Percentiles rank a stretch among this genome's conserved stretches.
phyloP scores from a whole-genome alignment of 805 yeast genomes.

The Candida montana region DNA sequence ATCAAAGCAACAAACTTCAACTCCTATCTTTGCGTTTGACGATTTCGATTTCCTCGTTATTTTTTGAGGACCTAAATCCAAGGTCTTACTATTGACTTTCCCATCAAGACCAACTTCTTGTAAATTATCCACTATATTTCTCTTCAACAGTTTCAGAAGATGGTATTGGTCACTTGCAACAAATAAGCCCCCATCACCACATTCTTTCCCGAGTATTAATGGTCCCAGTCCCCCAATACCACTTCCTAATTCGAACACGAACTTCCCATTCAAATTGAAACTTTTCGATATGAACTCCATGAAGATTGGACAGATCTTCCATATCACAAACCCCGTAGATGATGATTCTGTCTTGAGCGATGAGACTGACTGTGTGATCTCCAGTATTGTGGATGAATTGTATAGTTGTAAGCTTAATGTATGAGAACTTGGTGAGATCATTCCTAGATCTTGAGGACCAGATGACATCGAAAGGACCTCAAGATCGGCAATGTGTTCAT shows the following conservation, averaged over 20 bases:
- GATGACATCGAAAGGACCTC: not conserved
- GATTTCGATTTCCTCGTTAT: conserved; percentile 1
- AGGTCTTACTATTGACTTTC: not conserved
- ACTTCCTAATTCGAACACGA: conserved; percentile 55
- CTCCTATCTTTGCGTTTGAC: not conserved
- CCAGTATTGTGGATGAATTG: conserved; percentile 4
- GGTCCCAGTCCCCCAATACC: conserved; percentile 55
- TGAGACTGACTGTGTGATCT: conserved; percentile 27
- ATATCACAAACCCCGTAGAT: conserved; percentile 61
- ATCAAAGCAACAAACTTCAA: conserved; percentile 50
- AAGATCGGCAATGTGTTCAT: not conserved
- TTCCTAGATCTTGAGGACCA: conserved; percentile 1
- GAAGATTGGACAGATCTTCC: conserved; percentile 47
- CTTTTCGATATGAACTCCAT: conserved; percentile 45
- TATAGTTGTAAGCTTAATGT: conserved; percentile 3
- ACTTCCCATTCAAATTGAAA: conserved; percentile 15
- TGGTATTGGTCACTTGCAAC: conserved; percentile 58
- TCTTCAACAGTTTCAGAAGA: conserved; percentile 42
- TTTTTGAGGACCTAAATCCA: not conserved
- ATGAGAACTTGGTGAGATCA: not conserved
- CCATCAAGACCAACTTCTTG: conserved; percentile 15
- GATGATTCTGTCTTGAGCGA: conserved; percentile 27
- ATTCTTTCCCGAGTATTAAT: conserved; percentile 30
- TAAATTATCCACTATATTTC: conserved; percentile 40
- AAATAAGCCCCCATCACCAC: conserved; percentile 26